Evolutionary conservation across 352 stramenopile species (phyloP).

Genomic region (Peronospora destructor): DNA sequence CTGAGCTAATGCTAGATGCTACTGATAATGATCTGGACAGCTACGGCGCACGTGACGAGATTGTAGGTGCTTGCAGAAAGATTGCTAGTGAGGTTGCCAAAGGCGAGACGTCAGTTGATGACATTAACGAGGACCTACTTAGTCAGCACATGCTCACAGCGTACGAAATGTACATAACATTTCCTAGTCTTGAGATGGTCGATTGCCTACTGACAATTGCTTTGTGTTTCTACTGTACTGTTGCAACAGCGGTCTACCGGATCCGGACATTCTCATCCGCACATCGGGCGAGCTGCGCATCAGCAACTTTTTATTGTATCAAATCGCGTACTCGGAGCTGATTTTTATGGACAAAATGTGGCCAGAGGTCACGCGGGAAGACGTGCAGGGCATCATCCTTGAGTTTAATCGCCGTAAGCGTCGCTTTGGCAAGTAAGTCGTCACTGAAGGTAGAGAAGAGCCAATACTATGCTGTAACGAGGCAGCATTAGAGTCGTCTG

Average conservation of each 20-base stretch:
- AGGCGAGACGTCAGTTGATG: constrained; percentile 49
- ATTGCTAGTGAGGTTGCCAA: constrained; percentile 81
- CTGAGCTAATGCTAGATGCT: constrained; percentile 6
- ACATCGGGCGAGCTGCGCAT: constrained; percentile 92
- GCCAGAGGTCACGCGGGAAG: constrained; percentile 88
- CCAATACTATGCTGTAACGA: background rate
- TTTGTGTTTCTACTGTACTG: constrained; percentile 10
- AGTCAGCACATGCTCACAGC: constrained; percentile 70
- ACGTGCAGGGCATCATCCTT: constrained; percentile 72
- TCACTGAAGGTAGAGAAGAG: background rate
- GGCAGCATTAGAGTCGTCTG: background rate
- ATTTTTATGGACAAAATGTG: constrained; percentile 94
- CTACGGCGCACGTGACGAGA: constrained; percentile 94
- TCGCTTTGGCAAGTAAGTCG: constrained; percentile 82
- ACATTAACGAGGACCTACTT: constrained; percentile 78
- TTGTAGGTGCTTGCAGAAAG: constrained; percentile 86
- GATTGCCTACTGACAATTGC: background rate
- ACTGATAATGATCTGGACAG: constrained; percentile 42
- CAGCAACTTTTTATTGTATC: constrained; percentile 96
- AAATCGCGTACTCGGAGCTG: constrained; percentile 93
- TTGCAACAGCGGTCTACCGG: constrained; percentile 59
- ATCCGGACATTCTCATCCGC: constrained; percentile 92
- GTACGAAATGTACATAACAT: constrained; percentile 38
- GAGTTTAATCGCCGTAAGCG: constrained; percentile 84
- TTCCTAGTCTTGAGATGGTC: background rate